These are phyloP conservation scores for Plectosphaerella sp. DNA, from an alignment of 2,329 filamentous ascomycete species.

Conservation along the genomic window DNA sequence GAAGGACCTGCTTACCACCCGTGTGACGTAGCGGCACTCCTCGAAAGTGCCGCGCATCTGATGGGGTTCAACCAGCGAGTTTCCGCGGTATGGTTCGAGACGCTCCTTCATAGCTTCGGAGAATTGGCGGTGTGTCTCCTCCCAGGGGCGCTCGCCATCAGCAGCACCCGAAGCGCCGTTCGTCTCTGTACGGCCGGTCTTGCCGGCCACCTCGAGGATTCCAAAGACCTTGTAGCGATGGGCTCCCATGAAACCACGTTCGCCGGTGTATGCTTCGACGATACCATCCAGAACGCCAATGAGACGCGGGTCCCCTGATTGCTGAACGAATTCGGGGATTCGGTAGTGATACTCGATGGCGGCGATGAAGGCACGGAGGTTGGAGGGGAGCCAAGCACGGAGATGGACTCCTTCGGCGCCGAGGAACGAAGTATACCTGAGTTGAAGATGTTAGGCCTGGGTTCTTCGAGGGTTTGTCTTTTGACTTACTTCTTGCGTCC, in stretches of 20 bases:
- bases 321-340: conserved; percentile 45
- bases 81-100: conserved; percentile 42
- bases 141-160: conserved; percentile 40
- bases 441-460: conserved; percentile 9
- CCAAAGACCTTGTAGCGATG: conserved; percentile 55
- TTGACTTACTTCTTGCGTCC: conserved; percentile 29
- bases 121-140: conserved; percentile 45
- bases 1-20: conserved; percentile 36
- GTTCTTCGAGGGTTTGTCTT: no score
- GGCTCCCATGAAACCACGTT: conserved; percentile 51
- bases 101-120: conserved; percentile 51
- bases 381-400: conserved; percentile 48
- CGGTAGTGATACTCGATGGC: conserved; percentile 50
- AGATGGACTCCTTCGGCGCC: conserved; percentile 48
- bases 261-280: conserved; percentile 50
- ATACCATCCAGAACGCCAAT: conserved; percentile 51
- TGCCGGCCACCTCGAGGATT: conserved; percentile 48
- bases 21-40: conserved; percentile 45
- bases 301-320: conserved; percentile 42
- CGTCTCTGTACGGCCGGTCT: conserved; percentile 47
- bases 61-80: conserved; percentile 42
- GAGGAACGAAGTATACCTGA: conserved; percentile 46
- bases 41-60: conserved; percentile 51
- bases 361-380: conserved; percentile 50
- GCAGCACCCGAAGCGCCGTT: conserved; percentile 44